phyloP scores from a whole-genome alignment of 2,329 filamentous ascomycete genomes.

The Stachybotrys chlorohalonatus region DNA sequence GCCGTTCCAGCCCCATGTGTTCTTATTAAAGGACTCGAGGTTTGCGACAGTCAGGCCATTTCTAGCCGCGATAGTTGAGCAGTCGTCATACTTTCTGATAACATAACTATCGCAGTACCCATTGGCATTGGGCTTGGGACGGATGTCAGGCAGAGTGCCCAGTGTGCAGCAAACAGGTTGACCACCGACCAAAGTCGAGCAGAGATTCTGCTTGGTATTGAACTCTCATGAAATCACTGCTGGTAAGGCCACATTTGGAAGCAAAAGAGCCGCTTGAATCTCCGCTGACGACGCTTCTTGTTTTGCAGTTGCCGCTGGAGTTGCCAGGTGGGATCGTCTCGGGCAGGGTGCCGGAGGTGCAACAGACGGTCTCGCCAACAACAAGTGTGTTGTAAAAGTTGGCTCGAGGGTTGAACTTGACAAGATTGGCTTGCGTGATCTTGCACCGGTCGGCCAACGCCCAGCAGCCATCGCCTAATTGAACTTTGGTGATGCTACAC shows the following conservation, averaged over 20 bases:
- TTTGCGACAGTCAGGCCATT: slow-evolving; percentile 19
- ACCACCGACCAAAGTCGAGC: slow-evolving; percentile 13
- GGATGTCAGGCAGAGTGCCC: slow-evolving; percentile 9
- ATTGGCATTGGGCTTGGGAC: slow-evolving; percentile 4
- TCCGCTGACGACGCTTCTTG: slow-evolving; percentile 17
- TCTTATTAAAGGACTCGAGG: slow-evolving; percentile 19
- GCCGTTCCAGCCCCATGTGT: slow-evolving; percentile 20
- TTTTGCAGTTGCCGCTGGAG: slow-evolving; percentile 14
- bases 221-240: slow-evolving; percentile 22
- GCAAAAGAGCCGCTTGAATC: slow-evolving; percentile 26
- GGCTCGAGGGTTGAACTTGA: slow-evolving; percentile 18
- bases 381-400: slow-evolving; percentile 12
- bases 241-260: slow-evolving; percentile 24
- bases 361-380: slow-evolving; percentile 9
- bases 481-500: slow-evolving; percentile 9
- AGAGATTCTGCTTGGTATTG: slow-evolving; percentile 18
- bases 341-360: slow-evolving; percentile 9
- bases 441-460: slow-evolving; percentile 20
- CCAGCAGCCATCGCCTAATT: slow-evolving; percentile 18
- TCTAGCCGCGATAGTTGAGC: slow-evolving; percentile 19
- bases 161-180: slow-evolving; percentile 25
- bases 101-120: slow-evolving; percentile 28
- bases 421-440: slow-evolving; percentile 18
- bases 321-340: slow-evolving; percentile 8
- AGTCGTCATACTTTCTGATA: slow-evolving; percentile 24